These are phyloP conservation scores for Massariosphaeria phaeospora DNA, from an alignment of 495 filamentous ascomycete genomes.

Conservation along the genomic window DNA sequence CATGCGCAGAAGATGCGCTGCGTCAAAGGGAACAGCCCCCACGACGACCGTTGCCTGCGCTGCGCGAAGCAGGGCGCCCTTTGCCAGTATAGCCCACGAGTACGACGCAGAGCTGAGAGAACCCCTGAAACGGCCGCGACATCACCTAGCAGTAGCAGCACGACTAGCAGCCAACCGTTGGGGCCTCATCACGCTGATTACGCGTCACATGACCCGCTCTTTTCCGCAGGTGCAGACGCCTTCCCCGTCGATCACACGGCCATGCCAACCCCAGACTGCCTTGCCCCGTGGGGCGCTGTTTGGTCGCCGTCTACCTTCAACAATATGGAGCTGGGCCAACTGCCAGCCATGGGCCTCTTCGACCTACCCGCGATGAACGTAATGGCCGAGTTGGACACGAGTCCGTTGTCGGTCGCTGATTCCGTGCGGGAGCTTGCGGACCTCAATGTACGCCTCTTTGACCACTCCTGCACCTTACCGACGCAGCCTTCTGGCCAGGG, in stretches of 20 bases:
- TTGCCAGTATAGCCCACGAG: background rate
- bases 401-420: background rate
- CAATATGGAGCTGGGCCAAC: background rate
- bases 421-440: background rate
- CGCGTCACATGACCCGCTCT: too few relatives aligned
- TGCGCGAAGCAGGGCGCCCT: background rate
- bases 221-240: too few relatives aligned
- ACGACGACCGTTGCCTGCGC: background rate
- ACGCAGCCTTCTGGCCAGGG: background rate
- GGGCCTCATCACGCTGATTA: too few relatives aligned
- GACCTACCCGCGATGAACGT: background rate
- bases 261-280: too few relatives aligned
- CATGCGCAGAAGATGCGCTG: background rate
- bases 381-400: too few relatives aligned
- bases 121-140: background rate
- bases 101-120: slow-evolving; percentile 9
- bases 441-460: background rate
- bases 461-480: background rate
- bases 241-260: too few relatives aligned
- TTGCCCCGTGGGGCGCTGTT: too few relatives aligned
- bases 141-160: too few relatives aligned
- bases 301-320: background rate
- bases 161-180: too few relatives aligned
- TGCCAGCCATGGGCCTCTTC: background rate
- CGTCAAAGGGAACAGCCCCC: background rate